Conservation (phyloP, 495 filamentous ascomycete genomes). For the Penicillium lividum region DNA sequence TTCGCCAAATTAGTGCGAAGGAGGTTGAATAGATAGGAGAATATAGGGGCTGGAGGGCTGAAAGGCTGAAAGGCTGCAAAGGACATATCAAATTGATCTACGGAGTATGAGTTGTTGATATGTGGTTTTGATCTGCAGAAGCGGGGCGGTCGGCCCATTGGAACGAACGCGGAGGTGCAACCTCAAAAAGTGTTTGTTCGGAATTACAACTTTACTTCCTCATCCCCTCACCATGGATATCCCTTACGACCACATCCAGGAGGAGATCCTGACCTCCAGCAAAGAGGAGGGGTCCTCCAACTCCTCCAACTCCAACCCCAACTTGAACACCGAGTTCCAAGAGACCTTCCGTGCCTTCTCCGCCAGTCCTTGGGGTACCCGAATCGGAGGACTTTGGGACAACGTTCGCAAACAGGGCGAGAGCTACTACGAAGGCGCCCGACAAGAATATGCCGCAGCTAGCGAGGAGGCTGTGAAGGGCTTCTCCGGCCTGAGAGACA, state of each 20-base stretch:
- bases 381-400: conserved; percentile 83
- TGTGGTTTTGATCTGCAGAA: conserved; percentile 12
- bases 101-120: neutral
- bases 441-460: conserved; percentile 75
- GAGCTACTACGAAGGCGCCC: conserved; percentile 79
- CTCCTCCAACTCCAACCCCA: conserved; percentile 48
- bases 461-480: conserved; percentile 81
- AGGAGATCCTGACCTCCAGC: conserved; percentile 70
- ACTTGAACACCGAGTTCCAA: conserved; percentile 85
- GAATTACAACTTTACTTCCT: conserved; percentile 12
- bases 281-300: conserved; percentile 35
- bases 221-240: conserved; percentile 70
- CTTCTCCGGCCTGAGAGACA: conserved; percentile 69
- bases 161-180: conserved; percentile 31
- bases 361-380: conserved; percentile 79
- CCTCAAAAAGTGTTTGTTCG: conserved; percentile 17
- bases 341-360: conserved; percentile 95
- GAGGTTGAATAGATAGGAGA: neutral
- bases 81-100: neutral
- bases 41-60: neutral
- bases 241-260: conserved; percentile 95
- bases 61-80: neutral
- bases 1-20: neutral
- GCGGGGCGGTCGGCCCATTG: conserved; percentile 32
- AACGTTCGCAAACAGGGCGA: conserved; percentile 90